Evolutionary conservation across 805 yeast species (phyloP), one percentile per base, ranked within the genome.

Genomic region (Komagataella pseudopastoris): DNA sequence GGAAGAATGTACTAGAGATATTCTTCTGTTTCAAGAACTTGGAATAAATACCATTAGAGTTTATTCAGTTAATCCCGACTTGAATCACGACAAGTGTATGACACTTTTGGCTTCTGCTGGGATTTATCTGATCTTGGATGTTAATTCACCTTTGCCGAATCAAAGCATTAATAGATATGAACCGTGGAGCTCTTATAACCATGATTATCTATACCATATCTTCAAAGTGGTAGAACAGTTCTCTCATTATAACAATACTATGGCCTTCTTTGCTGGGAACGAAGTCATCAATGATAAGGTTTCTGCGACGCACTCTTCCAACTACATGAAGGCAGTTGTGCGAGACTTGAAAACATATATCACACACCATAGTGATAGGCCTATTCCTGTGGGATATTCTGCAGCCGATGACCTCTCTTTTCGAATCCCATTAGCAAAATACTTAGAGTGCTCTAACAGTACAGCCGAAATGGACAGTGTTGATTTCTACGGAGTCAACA

Each of bases 401-500:
- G 96, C 96, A 49, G 96, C 96, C 14, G 96, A 88, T 66, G 85
- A 88, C 54, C 72, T 80, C 43, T 69, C 75, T 47, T 83, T 85
- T 69, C 78, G 95, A 63, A 71, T 80, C 58, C 75, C 81, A 57
- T 78, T 88, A 53, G 95, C 95, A 56, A 75, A 80, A 53, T 89
- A 83, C 70, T 80, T 90, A 71, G 87, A 87, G 76, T 89, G 97
- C 72, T 96, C 96, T 55, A 81, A 82, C 61, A 39, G 22, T 49
- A 12, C 47, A 12, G 23, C 20, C 23, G 93, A 85, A 60, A 78
- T 73, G 1, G 75, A 73, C 64, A 87, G 88, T 23, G 81, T 85
- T 54, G 97, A 89, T 63, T 83, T 89, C 88, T 79, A 85, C 59
- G 97, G 96, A 60, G 85, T 88, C 63, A 89, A 89, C 67, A 96